Conservation (phyloP, 306 rosid species). For the Cicer bijugum region DNA sequence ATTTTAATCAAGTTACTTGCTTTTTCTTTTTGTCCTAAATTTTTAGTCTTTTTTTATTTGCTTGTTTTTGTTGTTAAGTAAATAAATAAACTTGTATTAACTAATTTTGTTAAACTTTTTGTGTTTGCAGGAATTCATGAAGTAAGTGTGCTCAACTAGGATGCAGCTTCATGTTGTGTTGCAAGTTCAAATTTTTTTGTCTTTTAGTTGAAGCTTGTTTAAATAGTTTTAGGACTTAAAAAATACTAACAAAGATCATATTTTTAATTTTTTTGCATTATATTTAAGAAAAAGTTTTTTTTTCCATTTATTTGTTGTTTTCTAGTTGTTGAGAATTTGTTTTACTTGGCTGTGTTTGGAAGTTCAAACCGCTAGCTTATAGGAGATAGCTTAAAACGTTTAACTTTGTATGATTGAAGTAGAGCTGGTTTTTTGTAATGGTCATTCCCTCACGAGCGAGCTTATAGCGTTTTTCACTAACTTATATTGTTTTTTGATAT, state of each 20-base stretch:
- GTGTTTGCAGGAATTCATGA: constrained; percentile 94
- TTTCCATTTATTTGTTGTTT: neutral
- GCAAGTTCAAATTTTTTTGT: constrained; percentile 8
- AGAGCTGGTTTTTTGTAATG: no score
- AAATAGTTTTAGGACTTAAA: neutral
- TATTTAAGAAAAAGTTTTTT: neutral
- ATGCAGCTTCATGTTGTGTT: constrained; percentile 33
- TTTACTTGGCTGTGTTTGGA: neutral
- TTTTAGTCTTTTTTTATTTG: neutral
- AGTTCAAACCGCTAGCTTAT: no score
- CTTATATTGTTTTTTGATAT: no score
- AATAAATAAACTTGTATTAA: neutral
- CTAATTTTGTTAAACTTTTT: constrained; percentile 16
- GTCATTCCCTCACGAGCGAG: no score
- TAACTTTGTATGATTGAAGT: no score
- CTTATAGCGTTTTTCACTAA: no score
- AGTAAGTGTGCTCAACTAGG: constrained; percentile 64
- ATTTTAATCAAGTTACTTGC: neutral
- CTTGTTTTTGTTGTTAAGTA: neutral
- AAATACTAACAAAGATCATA: neutral
- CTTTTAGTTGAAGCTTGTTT: constrained; percentile 21
- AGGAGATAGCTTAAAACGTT: no score
- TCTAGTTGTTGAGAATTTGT: neutral
- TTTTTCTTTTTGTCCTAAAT: neutral
- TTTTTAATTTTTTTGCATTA: neutral